phyloP scores from a whole-genome alignment of 345 rosid genomes.

The Eucalyptus tenuipes region DNA sequence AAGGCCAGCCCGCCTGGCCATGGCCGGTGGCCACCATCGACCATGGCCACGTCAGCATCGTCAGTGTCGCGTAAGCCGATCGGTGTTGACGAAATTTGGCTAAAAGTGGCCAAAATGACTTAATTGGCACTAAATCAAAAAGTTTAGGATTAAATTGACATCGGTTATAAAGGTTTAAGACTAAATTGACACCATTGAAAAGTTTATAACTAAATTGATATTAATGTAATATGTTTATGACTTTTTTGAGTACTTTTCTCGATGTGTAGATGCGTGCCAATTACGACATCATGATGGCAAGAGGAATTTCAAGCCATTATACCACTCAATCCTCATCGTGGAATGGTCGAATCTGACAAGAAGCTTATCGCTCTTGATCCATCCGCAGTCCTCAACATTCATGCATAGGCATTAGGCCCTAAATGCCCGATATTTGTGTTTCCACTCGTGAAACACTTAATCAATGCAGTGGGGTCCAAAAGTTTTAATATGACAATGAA shows the following conservation, averaged over 20 bases:
- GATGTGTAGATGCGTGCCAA: rapidly evolving
- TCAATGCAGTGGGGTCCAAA: background rate
- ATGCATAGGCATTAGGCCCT: background rate
- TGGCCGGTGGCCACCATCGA: no score
- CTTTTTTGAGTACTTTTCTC: rapidly evolving
- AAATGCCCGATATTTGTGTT: background rate
- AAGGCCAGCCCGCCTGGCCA: rapidly evolving
- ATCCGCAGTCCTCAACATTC: background rate
- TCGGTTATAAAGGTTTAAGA: rapidly evolving
- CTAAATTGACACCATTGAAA: rapidly evolving
- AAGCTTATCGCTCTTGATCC: background rate
- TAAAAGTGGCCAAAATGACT: rapidly evolving
- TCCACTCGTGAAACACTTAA: background rate
- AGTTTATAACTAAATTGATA: no score
- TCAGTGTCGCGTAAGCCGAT: rapidly evolving
- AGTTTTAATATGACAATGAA: background rate
- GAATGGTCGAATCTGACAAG: background rate
- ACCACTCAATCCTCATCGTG: background rate
- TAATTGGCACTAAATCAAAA: no score
- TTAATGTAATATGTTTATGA: rapidly evolving
- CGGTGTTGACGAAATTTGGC: rapidly evolving
- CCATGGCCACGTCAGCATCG: rapidly evolving
- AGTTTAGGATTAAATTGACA: no score
- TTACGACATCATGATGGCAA: background rate
- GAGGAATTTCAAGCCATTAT: background rate